Percentiles rank a stretch among this genome's conserved stretches.
These are phyloP conservation scores for Oldenlandia corymbosa DNA, from an alignment of 257 asterid species.

Conservation along the genomic window DNA sequence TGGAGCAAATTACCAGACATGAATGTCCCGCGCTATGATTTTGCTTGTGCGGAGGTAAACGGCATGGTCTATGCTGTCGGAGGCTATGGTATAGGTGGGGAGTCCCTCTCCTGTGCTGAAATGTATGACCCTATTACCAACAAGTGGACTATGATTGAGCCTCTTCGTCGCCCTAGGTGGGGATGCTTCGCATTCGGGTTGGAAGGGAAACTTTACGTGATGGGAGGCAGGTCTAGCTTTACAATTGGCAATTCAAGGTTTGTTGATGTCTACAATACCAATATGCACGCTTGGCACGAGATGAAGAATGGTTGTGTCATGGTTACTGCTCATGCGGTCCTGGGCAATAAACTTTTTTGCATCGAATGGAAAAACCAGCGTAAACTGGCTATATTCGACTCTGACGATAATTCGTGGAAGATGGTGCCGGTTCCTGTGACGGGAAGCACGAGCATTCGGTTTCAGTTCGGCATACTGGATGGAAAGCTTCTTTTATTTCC, in stretches of 20 bases:
- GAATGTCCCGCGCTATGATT: constrained; percentile 76
- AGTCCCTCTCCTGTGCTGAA: constrained; percentile 67
- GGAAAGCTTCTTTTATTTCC: constrained; percentile 68
- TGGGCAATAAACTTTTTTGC: constrained; percentile 62
- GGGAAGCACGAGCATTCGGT: constrained; percentile 59
- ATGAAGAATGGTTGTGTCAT: constrained; percentile 85
- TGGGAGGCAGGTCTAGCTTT: constrained; percentile 89
- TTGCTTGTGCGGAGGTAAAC: constrained; percentile 75
- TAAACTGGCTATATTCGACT: constrained; percentile 47
- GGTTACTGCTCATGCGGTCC: constrained; percentile 75
- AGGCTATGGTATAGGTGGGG: constrained; percentile 61
- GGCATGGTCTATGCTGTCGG: constrained; percentile 69
- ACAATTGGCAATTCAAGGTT: constrained; percentile 70
- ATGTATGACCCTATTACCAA: constrained; percentile 57
- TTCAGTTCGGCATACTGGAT: constrained; percentile 54
- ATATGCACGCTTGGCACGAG: constrained; percentile 48
- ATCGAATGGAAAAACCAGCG: constrained; percentile 90
- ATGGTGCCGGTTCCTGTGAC: constrained; percentile 56
- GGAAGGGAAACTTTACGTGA: constrained; percentile 62
- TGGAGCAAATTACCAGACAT: constrained; percentile 75
- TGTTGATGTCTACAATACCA: constrained; percentile 59
- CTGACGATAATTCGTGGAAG: constrained; percentile 56
- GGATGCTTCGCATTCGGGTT: constrained; percentile 70
- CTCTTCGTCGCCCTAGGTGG: constrained; percentile 69
- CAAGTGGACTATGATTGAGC: constrained; percentile 56